A percentile compares a stretch with the other conserved stretches of the same genome.
These are phyloP conservation scores for Cladosporium oxysporum DNA, from an alignment of 2,329 filamentous ascomycete genomes.

Conservation along the genomic window DNA sequence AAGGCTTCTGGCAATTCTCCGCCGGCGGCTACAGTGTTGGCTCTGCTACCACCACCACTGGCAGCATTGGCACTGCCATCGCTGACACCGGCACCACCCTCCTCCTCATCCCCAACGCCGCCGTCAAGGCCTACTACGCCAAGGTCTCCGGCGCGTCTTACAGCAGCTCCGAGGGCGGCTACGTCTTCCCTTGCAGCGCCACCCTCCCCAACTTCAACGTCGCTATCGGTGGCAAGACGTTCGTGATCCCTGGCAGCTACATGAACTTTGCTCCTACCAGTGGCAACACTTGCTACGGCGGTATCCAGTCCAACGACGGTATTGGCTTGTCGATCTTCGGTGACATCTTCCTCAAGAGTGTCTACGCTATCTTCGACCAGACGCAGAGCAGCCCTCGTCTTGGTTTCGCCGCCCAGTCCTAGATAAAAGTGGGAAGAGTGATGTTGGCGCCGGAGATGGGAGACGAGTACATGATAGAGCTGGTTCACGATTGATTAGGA, in stretches of 20 bases:
- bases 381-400: constrained; percentile 42
- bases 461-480: not conserved
- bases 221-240: constrained; percentile 51
- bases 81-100: constrained; percentile 73
- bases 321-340: constrained; percentile 70
- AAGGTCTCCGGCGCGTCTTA: constrained; percentile 56
- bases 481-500: not conserved
- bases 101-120: constrained; percentile 56
- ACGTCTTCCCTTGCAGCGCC: constrained; percentile 55
- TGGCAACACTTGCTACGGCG: constrained; percentile 67
- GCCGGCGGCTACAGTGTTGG: constrained; percentile 60
- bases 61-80: constrained; percentile 57
- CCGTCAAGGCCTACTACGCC: constrained; percentile 62
- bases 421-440: not conserved
- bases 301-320: constrained; percentile 66
- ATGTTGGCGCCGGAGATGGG: not conserved
- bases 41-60: constrained; percentile 39
- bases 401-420: constrained; percentile 46
- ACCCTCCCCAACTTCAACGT: constrained; percentile 57
- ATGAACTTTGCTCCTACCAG: constrained; percentile 56
- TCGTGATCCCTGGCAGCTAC: constrained; percentile 55
- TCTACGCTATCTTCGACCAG: constrained; percentile 72
- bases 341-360: constrained; percentile 70
- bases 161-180: constrained; percentile 54
- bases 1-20: constrained; percentile 66